A percentile compares a stretch with the other conserved stretches of the same genome.
These are phyloP conservation scores for Penicillium sp. DNA, from an alignment of 2,329 filamentous ascomycete species.

Conservation along the genomic window DNA sequence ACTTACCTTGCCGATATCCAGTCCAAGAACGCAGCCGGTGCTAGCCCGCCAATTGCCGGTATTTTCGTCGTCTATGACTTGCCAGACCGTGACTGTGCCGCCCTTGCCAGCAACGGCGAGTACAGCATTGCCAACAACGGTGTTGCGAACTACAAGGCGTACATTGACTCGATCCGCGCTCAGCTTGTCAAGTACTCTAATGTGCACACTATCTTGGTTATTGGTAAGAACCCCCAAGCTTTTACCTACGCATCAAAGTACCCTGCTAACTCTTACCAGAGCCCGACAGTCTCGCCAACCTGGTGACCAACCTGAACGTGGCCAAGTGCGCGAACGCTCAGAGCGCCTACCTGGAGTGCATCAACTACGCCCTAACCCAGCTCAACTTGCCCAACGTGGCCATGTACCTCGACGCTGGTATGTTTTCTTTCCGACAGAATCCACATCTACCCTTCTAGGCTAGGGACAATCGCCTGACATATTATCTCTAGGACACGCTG, in stretches of 20 bases:
- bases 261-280: slow-evolving; percentile 49
- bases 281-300: slow-evolving; percentile 64
- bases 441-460: not conserved
- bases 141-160: slow-evolving; percentile 54
- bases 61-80: slow-evolving; percentile 65
- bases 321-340: slow-evolving; percentile 58
- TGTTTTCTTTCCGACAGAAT: not conserved
- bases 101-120: slow-evolving; percentile 65
- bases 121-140: slow-evolving; percentile 57
- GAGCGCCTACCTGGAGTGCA: slow-evolving; percentile 57
- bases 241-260: not conserved
- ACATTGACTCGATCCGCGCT: slow-evolving; percentile 58
- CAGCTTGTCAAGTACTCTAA: slow-evolving; percentile 58
- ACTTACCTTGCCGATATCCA: slow-evolving; percentile 53
- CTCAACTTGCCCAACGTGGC: slow-evolving; percentile 64
- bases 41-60: slow-evolving; percentile 49
- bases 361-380: slow-evolving; percentile 58
- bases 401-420: slow-evolving; percentile 65
- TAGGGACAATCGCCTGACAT: not conserved
- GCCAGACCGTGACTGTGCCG: slow-evolving; percentile 65
- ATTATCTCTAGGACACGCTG: slow-evolving; percentile 51
- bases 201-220: slow-evolving; percentile 52
- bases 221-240: slow-evolving; percentile 40
- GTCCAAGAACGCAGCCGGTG: slow-evolving; percentile 51
- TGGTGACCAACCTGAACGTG: slow-evolving; percentile 62